Evolutionary conservation across 1,284 basidiomycete genomes (phyloP), one percentile per base, ranked within the genome.

Genomic region (Apiotrichum domesticum): DNA sequence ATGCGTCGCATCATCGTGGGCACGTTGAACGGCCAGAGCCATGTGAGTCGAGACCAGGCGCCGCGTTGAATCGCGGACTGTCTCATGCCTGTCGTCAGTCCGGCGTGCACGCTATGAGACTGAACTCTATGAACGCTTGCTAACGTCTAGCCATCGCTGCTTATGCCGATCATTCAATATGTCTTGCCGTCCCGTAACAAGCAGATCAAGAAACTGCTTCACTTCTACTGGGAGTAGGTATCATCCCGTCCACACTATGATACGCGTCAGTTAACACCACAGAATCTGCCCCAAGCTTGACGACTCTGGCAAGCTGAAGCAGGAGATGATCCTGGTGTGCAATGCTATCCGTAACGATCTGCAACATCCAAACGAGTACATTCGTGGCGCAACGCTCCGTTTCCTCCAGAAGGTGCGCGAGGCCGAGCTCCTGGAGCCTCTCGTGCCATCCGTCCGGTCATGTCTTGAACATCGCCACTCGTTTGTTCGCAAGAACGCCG

Each of bases 281-380:
- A 78, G 76, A 61, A 90, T 98, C 35, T 98, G 94, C 78, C 95
- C 96, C 33, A 98, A 98, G 78, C 88, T 96, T 66, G 96, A 98
- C 68, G 94, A 98, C 64, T 86, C 85, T 63, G 96, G 96, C 55
- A 98, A 98, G 79, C 80, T 98, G 68, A 98, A 97, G 83, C 96
- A 98, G 79, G 96, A 98, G 80, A 98, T 98, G 96, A 98, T 98
- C 70, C 83, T 99, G 48, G 95, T 98, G 47, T 94, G 95, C 69
- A 98, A 98, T 71, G 94, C 94, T 50, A 92, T 98, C 74, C 88
- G 94, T 62, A 98, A 98, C 77, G 95, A 98, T 80, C 83, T 98
- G 55, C 95, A 98, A 89, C 96, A 98, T 73, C 94, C 96, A 6
- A 98, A 99, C 74, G 96, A 99, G 80, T 99, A 98, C 79, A 98